Percentiles rank a stretch among this genome's conserved stretches.
Evolutionary conservation across 257 asterid species (phyloP).

Genomic region (Solanum tarapatanum): DNA sequence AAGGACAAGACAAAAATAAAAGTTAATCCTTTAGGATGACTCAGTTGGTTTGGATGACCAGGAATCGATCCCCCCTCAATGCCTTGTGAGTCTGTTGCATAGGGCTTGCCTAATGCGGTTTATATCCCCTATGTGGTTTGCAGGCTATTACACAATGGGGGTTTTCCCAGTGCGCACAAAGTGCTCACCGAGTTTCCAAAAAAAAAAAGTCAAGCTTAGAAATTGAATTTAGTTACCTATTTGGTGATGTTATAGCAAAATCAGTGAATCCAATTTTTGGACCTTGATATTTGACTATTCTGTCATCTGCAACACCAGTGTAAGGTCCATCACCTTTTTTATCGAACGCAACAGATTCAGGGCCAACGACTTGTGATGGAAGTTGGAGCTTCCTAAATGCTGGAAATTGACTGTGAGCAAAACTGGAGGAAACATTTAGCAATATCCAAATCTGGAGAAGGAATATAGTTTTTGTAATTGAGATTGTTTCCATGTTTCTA

Average conservation of each 20-base stretch:
- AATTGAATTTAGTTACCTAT: background rate
- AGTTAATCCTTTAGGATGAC: too few species aligned
- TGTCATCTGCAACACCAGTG: constrained; percentile 39
- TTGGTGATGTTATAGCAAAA: background rate
- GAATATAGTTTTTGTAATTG: background rate
- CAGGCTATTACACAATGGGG: too few species aligned
- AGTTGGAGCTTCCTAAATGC: background rate
- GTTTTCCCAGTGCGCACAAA: too few species aligned
- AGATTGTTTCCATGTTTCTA: background rate
- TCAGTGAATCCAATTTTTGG: background rate
- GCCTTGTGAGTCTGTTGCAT: too few species aligned
- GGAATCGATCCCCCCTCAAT: too few species aligned
- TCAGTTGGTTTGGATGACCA: too few species aligned
- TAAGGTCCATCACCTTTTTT: constrained; percentile 19
- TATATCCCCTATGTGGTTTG: too few species aligned
- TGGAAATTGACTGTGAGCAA: background rate
- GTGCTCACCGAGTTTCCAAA: too few species aligned
- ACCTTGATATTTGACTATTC: constrained; percentile 19
- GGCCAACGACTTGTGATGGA: constrained; percentile 13
- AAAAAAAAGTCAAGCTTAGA: background rate
- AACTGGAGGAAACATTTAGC: background rate
- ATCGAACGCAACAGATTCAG: constrained; percentile 26
- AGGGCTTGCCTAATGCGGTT: too few species aligned
- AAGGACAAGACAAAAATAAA: too few species aligned
- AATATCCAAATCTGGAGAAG: background rate